Conservation (phyloP, 2,329 filamentous ascomycete genomes). For the Colletotrichum sp. region DNA sequence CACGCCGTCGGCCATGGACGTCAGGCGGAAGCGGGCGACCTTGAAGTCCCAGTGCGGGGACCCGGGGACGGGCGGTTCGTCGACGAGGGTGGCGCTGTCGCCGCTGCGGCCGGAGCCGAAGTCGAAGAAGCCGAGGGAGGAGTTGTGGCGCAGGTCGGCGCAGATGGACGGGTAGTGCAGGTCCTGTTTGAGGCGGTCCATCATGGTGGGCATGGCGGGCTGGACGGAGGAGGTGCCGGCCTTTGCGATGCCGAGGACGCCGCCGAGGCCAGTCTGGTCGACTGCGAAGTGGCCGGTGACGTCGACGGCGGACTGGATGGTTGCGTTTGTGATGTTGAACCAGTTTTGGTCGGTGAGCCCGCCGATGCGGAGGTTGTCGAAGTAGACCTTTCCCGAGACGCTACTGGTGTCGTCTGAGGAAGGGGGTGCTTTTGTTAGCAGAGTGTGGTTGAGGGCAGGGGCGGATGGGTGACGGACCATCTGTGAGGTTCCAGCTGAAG, state of each 20-base stretch:
- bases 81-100: slow-evolving; percentile 24
- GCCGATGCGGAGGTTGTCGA: slow-evolving; percentile 54
- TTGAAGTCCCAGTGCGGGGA: slow-evolving; percentile 54
- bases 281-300: slow-evolving; percentile 49
- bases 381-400: slow-evolving; percentile 54
- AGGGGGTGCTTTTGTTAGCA: background rate
- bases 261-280: slow-evolving; percentile 45
- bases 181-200: slow-evolving; percentile 47
- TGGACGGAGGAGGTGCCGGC: slow-evolving; percentile 47
- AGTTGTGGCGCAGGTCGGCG: slow-evolving; percentile 44
- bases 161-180: slow-evolving; percentile 51
- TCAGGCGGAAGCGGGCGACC: slow-evolving; percentile 46
- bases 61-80: slow-evolving; percentile 4
- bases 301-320: slow-evolving; percentile 53
- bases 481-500: slow-evolving; percentile 54
- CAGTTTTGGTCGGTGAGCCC: slow-evolving; percentile 20
- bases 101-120: slow-evolving; percentile 45
- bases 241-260: slow-evolving; percentile 59
- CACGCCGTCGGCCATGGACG: slow-evolving; percentile 28
- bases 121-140: slow-evolving; percentile 37
- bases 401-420: slow-evolving; percentile 46
- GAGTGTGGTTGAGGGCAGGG: background rate
- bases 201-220: slow-evolving; percentile 47
- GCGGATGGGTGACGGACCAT: slow-evolving; percentile 46
- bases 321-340: slow-evolving; percentile 47